These are phyloP conservation scores for Bolboschoenus planiculmis DNA, from an alignment of 176 grass and related monocot genomes.

Conservation along the genomic window DNA sequence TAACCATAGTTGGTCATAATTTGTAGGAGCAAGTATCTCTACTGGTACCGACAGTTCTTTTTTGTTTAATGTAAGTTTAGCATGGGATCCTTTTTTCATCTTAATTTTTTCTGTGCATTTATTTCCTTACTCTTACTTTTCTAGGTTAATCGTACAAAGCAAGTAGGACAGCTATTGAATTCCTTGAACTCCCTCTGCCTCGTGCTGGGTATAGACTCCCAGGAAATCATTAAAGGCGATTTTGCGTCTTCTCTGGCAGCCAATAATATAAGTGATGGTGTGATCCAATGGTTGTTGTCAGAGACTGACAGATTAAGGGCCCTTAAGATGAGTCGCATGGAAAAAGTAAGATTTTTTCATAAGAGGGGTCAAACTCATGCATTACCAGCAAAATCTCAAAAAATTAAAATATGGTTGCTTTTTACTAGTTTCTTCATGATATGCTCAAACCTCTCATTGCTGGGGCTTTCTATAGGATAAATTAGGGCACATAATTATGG, in stretches of 20 bases:
- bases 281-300: conserved; percentile 32
- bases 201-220: conserved; percentile 55
- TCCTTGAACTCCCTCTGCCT: conserved; percentile 35
- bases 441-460: not conserved
- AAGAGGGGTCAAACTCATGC: not conserved
- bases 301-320: conserved; percentile 46
- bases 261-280: conserved; percentile 32
- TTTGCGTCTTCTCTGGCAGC: conserved; percentile 3
- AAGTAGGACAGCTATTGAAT: conserved; percentile 37
- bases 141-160: conserved; percentile 49
- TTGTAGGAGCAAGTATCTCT: not conserved
- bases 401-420: not conserved
- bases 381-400: not conserved
- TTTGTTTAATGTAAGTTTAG: not conserved
- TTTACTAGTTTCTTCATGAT: not conserved
- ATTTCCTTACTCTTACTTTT: conserved; percentile 19
- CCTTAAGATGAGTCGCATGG: conserved; percentile 53
- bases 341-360: conserved; percentile 34
- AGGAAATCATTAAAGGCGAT: conserved; percentile 18
- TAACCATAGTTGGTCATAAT: not conserved
- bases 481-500: not conserved
- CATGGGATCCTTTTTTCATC: not conserved
- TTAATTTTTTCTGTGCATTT: not conserved
- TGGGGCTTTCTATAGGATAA: not conserved
- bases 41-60: not conserved